A percentile compares a stretch with the other conserved stretches of the same genome.
Conservation (phyloP, 495 filamentous ascomycete genomes). For the Emericellopsis terricola region DNA sequence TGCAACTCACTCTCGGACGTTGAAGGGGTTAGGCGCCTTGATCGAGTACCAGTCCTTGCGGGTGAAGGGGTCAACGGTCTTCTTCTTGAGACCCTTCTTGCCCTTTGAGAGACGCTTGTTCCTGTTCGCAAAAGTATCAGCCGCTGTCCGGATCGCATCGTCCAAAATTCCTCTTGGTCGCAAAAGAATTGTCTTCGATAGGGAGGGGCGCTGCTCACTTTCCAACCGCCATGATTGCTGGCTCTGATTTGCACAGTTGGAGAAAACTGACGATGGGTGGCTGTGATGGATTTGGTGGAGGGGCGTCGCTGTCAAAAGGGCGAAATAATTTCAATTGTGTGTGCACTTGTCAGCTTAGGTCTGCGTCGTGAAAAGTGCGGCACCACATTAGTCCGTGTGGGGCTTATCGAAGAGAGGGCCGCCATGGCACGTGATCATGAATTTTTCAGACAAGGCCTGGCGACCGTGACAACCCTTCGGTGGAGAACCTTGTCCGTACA, state of each 20-base stretch:
- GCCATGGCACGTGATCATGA: no score
- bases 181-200: constrained; percentile 3
- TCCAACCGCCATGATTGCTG: constrained; percentile 76
- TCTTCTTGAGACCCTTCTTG: constrained; percentile 99
- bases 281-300: constrained; percentile 3
- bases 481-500: no score
- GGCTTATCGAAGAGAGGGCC: no score
- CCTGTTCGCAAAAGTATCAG: constrained; percentile 34
- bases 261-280: background rate
- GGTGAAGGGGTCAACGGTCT: constrained; percentile 87
- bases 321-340: constrained; percentile 4
- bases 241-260: constrained; percentile 2
- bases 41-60: constrained; percentile 98
- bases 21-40: constrained; percentile 95
- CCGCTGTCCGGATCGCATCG: constrained; percentile 27
- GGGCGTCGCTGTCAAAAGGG: no score
- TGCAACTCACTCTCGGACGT: constrained; percentile 78
- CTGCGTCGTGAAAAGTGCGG: background rate
- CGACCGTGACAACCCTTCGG: no score
- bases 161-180: constrained; percentile 4
- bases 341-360: constrained; percentile 2
- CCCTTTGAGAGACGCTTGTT: constrained; percentile 99
- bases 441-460: no score
- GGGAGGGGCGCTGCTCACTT: constrained; percentile 51
- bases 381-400: background rate